These are phyloP conservation scores for Chaetomium cochliodes DNA, from an alignment of 495 filamentous ascomycete genomes.

Conservation along the genomic window DNA sequence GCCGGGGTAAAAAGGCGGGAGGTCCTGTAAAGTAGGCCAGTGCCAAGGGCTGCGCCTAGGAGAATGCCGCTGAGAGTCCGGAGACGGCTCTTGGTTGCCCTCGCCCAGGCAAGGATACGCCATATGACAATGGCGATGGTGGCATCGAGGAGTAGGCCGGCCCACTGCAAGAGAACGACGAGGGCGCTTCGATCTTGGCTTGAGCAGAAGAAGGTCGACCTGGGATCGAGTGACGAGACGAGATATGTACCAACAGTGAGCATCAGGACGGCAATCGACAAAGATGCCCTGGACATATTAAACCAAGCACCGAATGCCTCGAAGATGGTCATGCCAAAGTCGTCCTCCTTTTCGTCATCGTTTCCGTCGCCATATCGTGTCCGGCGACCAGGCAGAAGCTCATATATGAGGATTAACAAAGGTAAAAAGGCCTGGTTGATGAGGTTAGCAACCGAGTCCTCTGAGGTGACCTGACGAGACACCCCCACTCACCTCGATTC, in stretches of 20 bases:
- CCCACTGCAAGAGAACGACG: constrained; percentile 38
- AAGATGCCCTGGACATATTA: constrained; percentile 30
- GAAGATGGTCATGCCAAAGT: constrained; percentile 38
- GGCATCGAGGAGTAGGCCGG: constrained; percentile 44
- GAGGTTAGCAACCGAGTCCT: background rate
- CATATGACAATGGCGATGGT: constrained; percentile 42
- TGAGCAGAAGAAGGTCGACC: constrained; percentile 49
- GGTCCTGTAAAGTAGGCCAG: constrained; percentile 21
- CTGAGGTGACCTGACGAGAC: background rate
- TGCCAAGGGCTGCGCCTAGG: constrained; percentile 28
- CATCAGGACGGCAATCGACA: constrained; percentile 31
- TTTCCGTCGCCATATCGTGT: constrained; percentile 11
- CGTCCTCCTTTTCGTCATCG: constrained; percentile 32
- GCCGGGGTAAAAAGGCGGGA: constrained; percentile 18
- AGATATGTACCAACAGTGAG: constrained; percentile 38
- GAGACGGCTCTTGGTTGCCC: constrained; percentile 45
- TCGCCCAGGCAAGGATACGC: constrained; percentile 49
- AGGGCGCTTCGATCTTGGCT: constrained; percentile 31
- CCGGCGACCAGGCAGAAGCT: constrained; percentile 39
- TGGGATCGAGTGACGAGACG: constrained; percentile 24
- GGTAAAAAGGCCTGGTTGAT: constrained; percentile 42
- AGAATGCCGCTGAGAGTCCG: constrained; percentile 42
- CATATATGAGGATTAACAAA: constrained; percentile 39
- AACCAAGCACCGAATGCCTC: constrained; percentile 43
- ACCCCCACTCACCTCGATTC: constrained; percentile 41